phyloP scores from a whole-genome alignment of 768 basidiomycete species.

The Leccinellum rugosiceps region DNA sequence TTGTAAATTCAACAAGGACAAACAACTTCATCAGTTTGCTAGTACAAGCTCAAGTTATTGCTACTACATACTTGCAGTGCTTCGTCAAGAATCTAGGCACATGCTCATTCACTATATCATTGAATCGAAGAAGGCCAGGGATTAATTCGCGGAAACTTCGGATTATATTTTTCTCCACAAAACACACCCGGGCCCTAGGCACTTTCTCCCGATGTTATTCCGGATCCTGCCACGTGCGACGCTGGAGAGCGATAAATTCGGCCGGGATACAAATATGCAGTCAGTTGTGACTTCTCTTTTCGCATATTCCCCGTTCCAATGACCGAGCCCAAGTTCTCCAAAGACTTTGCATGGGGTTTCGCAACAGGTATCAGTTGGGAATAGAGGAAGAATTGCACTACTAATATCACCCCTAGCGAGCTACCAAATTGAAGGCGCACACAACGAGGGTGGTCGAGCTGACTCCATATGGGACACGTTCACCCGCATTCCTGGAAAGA shows the following conservation, averaged over 20 bases:
- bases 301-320: background rate
- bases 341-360: slow-evolving; percentile 4
- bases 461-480: slow-evolving; percentile 81
- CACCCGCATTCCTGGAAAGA: slow-evolving; percentile 66
- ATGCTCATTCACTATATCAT: background rate
- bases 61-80: too few relatives aligned
- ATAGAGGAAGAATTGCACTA: background rate
- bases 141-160: background rate
- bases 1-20: slow-evolving; percentile 20
- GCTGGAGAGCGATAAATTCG: background rate
- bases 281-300: background rate
- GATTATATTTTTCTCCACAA: background rate
- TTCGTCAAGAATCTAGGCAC: background rate
- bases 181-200: background rate
- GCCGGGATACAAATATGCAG: background rate
- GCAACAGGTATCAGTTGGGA: background rate
- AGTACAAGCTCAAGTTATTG: too few relatives aligned
- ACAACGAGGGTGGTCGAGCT: slow-evolving; percentile 58
- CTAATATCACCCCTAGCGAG: slow-evolving; percentile 38
- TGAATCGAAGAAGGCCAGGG: background rate
- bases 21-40: too few relatives aligned
- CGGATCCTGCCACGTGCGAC: background rate
- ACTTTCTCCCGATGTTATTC: background rate
- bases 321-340: background rate
- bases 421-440: slow-evolving; percentile 77